Conservation (phyloP, 2,329 filamentous ascomycete genomes). For the Chaetoscypha palmicola region DNA sequence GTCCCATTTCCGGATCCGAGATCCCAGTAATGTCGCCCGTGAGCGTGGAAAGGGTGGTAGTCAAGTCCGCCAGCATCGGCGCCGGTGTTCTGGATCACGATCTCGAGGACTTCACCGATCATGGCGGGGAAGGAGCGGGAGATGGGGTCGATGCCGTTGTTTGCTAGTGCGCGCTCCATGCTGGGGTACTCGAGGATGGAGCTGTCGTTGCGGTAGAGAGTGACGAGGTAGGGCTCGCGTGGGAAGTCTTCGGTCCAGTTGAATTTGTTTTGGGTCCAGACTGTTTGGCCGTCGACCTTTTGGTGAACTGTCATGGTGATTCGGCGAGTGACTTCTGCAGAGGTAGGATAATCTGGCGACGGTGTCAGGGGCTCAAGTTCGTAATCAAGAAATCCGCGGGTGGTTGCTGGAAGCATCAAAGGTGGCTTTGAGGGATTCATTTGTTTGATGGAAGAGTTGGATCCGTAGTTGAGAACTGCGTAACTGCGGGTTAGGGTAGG, state of each 20-base stretch:
- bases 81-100: slow-evolving; percentile 36
- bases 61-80: slow-evolving; percentile 34
- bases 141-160: slow-evolving; percentile 38
- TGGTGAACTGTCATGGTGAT: slow-evolving; percentile 32
- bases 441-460: neutral
- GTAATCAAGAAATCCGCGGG: neutral
- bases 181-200: slow-evolving; percentile 31
- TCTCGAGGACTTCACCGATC: slow-evolving; percentile 41
- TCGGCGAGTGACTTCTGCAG: slow-evolving; percentile 32
- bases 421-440: neutral
- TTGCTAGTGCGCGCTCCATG: slow-evolving; percentile 35
- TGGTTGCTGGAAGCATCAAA: neutral
- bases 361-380: neutral
- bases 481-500: neutral
- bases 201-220: slow-evolving; percentile 36
- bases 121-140: slow-evolving; percentile 37
- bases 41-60: slow-evolving; percentile 41
- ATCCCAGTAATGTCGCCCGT: slow-evolving; percentile 40
- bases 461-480: slow-evolving; percentile 2
- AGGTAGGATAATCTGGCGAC: slow-evolving; percentile 9
- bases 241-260: slow-evolving; percentile 31
- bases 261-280: slow-evolving; percentile 30
- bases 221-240: slow-evolving; percentile 38
- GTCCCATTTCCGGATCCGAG: slow-evolving; percentile 39
- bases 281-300: slow-evolving; percentile 18